These are phyloP conservation scores for Eimeria tenella DNA, from an alignment of 169 alveolate genomes.

Conservation along the genomic window DNA sequence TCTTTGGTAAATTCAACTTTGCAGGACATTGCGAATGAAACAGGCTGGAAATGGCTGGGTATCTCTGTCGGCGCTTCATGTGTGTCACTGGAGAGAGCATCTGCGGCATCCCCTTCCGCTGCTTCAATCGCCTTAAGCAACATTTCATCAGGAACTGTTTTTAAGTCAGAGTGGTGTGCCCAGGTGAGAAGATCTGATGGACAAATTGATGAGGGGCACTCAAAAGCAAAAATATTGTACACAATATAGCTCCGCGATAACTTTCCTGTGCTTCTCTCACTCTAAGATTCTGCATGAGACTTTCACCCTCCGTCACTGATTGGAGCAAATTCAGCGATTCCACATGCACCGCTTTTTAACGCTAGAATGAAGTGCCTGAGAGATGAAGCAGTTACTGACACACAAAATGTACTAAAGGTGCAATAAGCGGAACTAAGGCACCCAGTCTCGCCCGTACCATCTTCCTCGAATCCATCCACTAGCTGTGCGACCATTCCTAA, in stretches of 20 bases:
- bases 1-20: conserved; percentile 67
- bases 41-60: conserved; percentile 67
- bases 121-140: conserved; percentile 75
- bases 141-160: conserved; percentile 68
- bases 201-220: neutral
- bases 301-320: no score
- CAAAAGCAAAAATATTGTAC: no score
- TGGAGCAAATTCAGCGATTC: no score
- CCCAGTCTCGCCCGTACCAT: conserved; percentile 18
- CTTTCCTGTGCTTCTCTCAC: no score
- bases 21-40: conserved; percentile 80
- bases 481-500: conserved; percentile 69
- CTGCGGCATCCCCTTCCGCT: conserved; percentile 16
- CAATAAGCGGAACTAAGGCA: neutral
- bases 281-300: no score
- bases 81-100: neutral
- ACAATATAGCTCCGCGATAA: no score
- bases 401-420: no score
- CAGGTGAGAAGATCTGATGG: conserved; percentile 78
- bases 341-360: no score
- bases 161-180: conserved; percentile 81
- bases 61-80: neutral
- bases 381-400: no score
- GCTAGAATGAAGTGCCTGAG: no score
- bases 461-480: conserved; percentile 63